Percentiles rank a stretch among this genome's conserved stretches.
Evolutionary conservation across 257 asterid species (phyloP).

Genomic region (Nemophila menziesii): DNA sequence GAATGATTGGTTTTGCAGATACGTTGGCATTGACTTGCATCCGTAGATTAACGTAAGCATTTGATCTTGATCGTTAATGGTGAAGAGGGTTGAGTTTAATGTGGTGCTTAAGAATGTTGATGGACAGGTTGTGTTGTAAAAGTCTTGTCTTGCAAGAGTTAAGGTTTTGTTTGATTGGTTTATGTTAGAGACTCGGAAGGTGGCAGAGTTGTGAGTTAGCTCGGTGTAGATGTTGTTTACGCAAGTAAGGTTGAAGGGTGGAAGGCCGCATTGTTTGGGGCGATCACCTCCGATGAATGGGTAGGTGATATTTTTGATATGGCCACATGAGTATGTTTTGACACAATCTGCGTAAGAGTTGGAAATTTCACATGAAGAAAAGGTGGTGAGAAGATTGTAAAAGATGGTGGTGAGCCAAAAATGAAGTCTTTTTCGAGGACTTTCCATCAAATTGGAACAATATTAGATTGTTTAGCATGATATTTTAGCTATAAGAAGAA

Average conservation of each 20-base stretch:
- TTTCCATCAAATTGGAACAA: too few relatives aligned
- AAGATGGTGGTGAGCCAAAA: slow-evolving; percentile 16
- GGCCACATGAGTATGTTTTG: slow-evolving; percentile 45
- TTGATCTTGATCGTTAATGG: slow-evolving; percentile 17
- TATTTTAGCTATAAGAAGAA: too few relatives aligned
- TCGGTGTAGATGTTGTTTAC: slow-evolving; percentile 18
- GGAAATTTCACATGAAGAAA: slow-evolving; percentile 1
- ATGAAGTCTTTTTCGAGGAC: too few relatives aligned
- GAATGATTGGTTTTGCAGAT: slow-evolving; percentile 33
- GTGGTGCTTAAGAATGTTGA: slow-evolving; percentile 25
- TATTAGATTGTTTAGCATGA: too few relatives aligned
- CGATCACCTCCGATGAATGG: slow-evolving; percentile 55
- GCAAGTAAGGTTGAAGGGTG: slow-evolving; percentile 41
- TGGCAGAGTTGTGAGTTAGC: slow-evolving; percentile 24
- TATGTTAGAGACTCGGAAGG: slow-evolving; percentile 33
- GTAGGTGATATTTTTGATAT: slow-evolving; percentile 26
- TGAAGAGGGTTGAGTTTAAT: slow-evolving; percentile 21
- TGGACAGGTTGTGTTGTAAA: slow-evolving; percentile 33
- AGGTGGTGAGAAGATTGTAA: slow-evolving; percentile 16
- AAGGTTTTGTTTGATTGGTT: slow-evolving; percentile 22
- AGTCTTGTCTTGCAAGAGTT: slow-evolving; percentile 39
- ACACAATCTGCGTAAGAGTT: slow-evolving; percentile 22
- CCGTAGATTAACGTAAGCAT: slow-evolving; percentile 33
- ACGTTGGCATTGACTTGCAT: slow-evolving; percentile 21
- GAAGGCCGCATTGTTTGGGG: slow-evolving; percentile 48